phyloP scores from a whole-genome alignment of 2,329 filamentous ascomycete genomes.

The Monosporascus sp. region DNA sequence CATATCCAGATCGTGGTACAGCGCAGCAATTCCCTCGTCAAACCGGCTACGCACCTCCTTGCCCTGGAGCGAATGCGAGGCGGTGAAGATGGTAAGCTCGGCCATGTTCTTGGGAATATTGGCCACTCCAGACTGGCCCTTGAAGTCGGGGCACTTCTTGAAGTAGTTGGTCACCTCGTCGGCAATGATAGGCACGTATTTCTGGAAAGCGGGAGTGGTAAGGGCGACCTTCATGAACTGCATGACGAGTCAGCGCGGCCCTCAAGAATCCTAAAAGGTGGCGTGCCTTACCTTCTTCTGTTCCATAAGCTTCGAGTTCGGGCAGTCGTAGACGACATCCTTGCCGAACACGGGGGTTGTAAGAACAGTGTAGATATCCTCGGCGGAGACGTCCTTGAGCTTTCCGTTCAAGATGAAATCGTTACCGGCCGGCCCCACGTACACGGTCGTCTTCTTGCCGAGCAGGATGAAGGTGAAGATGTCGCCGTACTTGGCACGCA shows the following conservation, averaged over 20 bases:
- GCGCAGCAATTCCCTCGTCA: constrained; percentile 70
- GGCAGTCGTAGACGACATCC: constrained; percentile 86
- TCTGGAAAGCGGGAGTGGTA: constrained; percentile 66
- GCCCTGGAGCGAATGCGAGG: constrained; percentile 79
- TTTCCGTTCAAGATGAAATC: constrained; percentile 92
- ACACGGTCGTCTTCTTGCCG: constrained; percentile 85
- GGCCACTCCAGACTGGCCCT: constrained; percentile 61
- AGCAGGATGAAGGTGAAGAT: constrained; percentile 86
- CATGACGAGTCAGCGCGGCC: constrained; percentile 1
- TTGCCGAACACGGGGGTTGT: constrained; percentile 70
- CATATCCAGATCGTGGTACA: constrained; percentile 88
- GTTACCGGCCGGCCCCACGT: constrained; percentile 74
- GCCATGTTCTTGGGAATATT: constrained; percentile 73
- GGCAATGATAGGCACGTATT: constrained; percentile 74
- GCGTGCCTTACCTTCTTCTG: constrained; percentile 71
- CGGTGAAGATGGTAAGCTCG: constrained; percentile 86
- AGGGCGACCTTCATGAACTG: constrained; percentile 78
- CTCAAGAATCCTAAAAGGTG: not conserved
- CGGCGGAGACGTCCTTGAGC: constrained; percentile 81
- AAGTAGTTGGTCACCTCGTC: constrained; percentile 69
- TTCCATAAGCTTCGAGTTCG: constrained; percentile 89
- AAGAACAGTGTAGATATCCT: constrained; percentile 82
- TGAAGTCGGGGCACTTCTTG: constrained; percentile 60
- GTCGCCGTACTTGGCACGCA: constrained; percentile 79
- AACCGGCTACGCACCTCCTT: constrained; percentile 76